Evolutionary conservation across 768 basidiomycete species (phyloP).

Genomic region (Suillus paluster): DNA sequence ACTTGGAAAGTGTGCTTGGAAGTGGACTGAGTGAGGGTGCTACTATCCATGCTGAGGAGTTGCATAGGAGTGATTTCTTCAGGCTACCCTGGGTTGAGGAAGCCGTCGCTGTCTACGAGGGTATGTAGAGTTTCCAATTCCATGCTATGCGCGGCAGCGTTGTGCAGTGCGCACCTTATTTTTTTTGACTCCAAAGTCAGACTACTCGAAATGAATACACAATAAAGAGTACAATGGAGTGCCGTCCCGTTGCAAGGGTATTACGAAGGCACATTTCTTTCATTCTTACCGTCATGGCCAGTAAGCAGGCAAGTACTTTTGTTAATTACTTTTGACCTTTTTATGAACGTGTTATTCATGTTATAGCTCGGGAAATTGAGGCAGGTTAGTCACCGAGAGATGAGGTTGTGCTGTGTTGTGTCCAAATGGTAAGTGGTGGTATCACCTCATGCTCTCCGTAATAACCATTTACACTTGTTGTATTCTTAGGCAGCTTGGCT

Average conservation of each 20-base stretch:
- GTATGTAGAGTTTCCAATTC: slow-evolving; percentile 5
- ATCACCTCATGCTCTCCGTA: slow-evolving; percentile 2
- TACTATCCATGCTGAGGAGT: slow-evolving; percentile 84
- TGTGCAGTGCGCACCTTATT: slow-evolving; percentile 16
- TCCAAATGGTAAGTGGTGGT: slow-evolving; percentile 60
- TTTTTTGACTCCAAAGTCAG: slow-evolving; percentile 17
- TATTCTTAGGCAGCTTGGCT: slow-evolving; percentile 61
- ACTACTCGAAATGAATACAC: slow-evolving; percentile 1
- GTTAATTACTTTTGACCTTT: neutral
- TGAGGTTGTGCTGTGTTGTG: slow-evolving; percentile 72
- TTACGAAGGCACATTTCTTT: slow-evolving; percentile 6
- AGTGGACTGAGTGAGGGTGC: slow-evolving; percentile 82
- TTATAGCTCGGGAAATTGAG: slow-evolving; percentile 74
- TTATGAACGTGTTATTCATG: slow-evolving; percentile 6
- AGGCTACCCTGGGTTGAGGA: slow-evolving; percentile 89
- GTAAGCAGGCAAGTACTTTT: slow-evolving; percentile 57
- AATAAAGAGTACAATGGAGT: slow-evolving; percentile 18
- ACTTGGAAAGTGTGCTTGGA: slow-evolving; percentile 88
- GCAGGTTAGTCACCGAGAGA: slow-evolving; percentile 60
- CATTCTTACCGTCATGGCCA: slow-evolving; percentile 52
- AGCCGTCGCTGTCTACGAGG: slow-evolving; percentile 87
- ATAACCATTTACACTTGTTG: neutral
- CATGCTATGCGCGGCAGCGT: neutral
- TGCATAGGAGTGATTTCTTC: slow-evolving; percentile 90
- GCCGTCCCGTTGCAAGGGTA: neutral